phyloP scores from a whole-genome alignment of 306 rosid genomes.

The Castanopsis chinensis region DNA sequence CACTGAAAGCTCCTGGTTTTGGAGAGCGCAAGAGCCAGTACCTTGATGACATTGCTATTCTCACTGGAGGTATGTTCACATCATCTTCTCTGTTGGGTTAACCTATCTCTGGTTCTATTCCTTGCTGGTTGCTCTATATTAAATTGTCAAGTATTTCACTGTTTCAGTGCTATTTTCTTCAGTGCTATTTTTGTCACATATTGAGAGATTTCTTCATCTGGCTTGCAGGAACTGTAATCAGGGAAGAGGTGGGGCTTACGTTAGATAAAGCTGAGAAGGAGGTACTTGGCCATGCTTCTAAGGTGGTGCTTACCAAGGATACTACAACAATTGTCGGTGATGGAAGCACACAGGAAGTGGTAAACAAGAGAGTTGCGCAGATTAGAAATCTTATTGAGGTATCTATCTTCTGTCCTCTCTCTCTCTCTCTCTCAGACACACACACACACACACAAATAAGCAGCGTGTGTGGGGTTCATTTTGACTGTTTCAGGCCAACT shows the following conservation, averaged over 20 bases:
- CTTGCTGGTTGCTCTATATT: neutral
- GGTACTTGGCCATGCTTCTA: conserved; percentile 90
- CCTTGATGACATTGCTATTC: conserved; percentile 94
- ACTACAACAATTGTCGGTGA: conserved; percentile 90
- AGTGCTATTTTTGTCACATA: neutral
- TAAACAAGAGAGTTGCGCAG: conserved; percentile 87
- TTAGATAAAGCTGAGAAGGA: conserved; percentile 92
- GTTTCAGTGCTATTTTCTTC: neutral
- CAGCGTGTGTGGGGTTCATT: neutral
- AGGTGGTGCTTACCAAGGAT: conserved; percentile 96
- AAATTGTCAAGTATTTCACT: neutral
- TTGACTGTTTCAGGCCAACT: neutral
- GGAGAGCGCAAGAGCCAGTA: conserved; percentile 99
- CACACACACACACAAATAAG: neutral
- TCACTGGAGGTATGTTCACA: conserved; percentile 71
- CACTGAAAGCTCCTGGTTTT: conserved; percentile 98
- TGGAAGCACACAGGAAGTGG: conserved; percentile 95
- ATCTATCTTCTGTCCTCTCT: conserved; percentile 3
- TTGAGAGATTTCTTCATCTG: conserved; percentile 6
- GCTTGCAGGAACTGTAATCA: conserved; percentile 77
- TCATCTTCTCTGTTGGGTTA: neutral
- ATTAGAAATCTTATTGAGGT: conserved; percentile 90
- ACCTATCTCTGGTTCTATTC: neutral
- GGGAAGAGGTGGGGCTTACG: conserved; percentile 94
- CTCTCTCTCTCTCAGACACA: too few relatives aligned